Conservation (phyloP, 169 alveolate genomes). For the Eimeria necatrix region DNA sequence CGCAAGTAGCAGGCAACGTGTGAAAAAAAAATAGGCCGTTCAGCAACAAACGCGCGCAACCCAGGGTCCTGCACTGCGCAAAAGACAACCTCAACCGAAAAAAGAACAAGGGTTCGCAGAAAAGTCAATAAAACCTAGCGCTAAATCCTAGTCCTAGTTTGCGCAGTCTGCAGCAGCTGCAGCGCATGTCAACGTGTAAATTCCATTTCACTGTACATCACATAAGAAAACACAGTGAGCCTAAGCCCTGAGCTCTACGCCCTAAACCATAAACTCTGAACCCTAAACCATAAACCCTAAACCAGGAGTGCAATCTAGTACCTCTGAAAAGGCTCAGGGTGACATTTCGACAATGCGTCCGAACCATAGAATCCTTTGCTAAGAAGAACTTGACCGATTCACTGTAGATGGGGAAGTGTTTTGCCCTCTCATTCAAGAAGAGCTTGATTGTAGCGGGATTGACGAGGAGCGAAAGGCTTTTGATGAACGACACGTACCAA, state of each 20-base stretch:
- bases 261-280: too few species aligned
- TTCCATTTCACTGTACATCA: too few species aligned
- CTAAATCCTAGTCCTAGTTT: too few species aligned
- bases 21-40: conserved; percentile 69
- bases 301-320: neutral
- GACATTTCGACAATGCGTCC: conserved; percentile 80
- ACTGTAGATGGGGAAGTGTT: conserved; percentile 75
- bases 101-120: too few species aligned
- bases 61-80: conserved; percentile 72
- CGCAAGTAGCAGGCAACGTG: conserved; percentile 80
- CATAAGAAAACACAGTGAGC: too few species aligned
- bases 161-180: too few species aligned
- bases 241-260: too few species aligned
- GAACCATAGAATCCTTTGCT: conserved; percentile 81
- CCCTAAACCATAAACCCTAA: too few species aligned
- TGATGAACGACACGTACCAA: conserved; percentile 81
- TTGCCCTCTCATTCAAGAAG: conserved; percentile 76
- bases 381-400: conserved; percentile 79
- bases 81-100: neutral
- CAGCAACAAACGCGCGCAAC: conserved; percentile 53
- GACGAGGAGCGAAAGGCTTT: conserved; percentile 74
- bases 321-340: conserved; percentile 78
- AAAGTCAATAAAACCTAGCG: too few species aligned
- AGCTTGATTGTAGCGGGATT: conserved; percentile 78
- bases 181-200: too few species aligned